phyloP scores from a whole-genome alignment of 1,139 yeast species.

The Blastobotrys aristatus region DNA sequence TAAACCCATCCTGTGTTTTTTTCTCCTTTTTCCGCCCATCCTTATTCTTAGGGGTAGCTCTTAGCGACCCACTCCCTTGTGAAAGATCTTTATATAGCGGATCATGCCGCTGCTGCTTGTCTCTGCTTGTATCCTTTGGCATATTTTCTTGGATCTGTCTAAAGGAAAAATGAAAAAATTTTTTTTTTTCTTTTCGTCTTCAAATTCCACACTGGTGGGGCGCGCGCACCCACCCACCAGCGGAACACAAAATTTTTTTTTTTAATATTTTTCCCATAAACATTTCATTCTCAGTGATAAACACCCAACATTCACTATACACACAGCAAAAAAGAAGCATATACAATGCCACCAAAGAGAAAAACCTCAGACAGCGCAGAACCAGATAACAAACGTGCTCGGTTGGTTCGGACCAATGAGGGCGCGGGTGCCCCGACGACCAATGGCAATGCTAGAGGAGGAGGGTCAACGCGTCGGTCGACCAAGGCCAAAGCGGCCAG shows the following conservation, averaged over 20 bases:
- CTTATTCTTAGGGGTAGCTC: slow-evolving; percentile 36
- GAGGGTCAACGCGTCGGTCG: slow-evolving; percentile 23
- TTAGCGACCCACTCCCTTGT: slow-evolving; percentile 65
- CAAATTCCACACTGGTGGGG: neutral
- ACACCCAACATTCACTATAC: no score
- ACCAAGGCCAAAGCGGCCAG: neutral
- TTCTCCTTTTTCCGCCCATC: slow-evolving; percentile 21
- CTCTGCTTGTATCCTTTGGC: slow-evolving; percentile 30
- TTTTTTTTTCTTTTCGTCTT: neutral
- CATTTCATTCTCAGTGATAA: no score
- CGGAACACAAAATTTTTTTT: no score
- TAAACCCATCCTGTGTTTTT: slow-evolving; percentile 50
- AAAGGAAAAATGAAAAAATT: neutral
- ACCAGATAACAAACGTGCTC: slow-evolving; percentile 17
- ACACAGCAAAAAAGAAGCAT: neutral
- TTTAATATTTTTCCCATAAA: no score
- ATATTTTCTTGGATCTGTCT: slow-evolving; percentile 16
- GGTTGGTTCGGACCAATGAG: slow-evolving; percentile 6
- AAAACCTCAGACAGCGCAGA: slow-evolving; percentile 13
- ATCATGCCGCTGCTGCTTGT: slow-evolving; percentile 50
- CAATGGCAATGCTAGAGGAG: neutral
- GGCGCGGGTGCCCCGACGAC: slow-evolving; percentile 18
- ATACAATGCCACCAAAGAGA: slow-evolving; percentile 18
- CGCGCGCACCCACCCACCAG: neutral
- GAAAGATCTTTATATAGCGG: slow-evolving; percentile 76